Conservation (phyloP, 148 eudicot genomes). For the Nepenthes gracilis region DNA sequence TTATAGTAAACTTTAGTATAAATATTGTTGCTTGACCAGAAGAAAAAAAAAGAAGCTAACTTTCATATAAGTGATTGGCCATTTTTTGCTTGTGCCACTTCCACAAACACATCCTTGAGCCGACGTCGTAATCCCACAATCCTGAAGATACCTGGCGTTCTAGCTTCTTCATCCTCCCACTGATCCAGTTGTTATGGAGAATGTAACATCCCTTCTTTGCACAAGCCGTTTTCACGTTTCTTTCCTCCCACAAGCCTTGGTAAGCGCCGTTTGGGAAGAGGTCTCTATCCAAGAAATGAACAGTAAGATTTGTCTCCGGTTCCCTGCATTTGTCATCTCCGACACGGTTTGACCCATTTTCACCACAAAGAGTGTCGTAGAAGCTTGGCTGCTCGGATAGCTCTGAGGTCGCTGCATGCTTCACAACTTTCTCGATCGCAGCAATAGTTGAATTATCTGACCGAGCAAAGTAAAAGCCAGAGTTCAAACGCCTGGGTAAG, state of each 20-base stretch:
- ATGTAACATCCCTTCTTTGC: conserved; percentile 48
- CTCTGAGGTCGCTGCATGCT: conserved; percentile 67
- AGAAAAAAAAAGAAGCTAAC: too few relatives aligned
- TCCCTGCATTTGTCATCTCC: conserved; percentile 61
- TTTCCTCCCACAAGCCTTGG: conserved; percentile 51
- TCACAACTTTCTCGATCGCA: conserved; percentile 78
- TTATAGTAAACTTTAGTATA: too few relatives aligned
- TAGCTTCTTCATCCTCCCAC: conserved; percentile 67
- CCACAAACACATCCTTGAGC: conserved; percentile 75
- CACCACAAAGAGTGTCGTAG: conserved; percentile 78
- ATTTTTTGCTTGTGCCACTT: conserved; percentile 38
- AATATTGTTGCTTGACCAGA: too few relatives aligned
- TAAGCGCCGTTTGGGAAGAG: conserved; percentile 94
- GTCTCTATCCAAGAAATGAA: conserved; percentile 66
- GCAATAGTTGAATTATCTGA: conserved; percentile 61
- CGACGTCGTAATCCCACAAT: conserved; percentile 67
- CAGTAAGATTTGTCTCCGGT: conserved; percentile 56
- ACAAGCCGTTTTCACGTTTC: conserved; percentile 43
- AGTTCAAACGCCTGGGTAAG: conserved; percentile 83
- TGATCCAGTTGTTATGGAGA: conserved; percentile 90
- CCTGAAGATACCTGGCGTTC: conserved; percentile 73
- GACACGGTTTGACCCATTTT: conserved; percentile 58
- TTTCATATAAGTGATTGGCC: conserved; percentile 21
- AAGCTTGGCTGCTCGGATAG: conserved; percentile 94
- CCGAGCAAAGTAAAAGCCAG: conserved; percentile 88